These are phyloP conservation scores for Leccinum imitatum DNA, from an alignment of 768 basidiomycete genomes.

Conservation along the genomic window DNA sequence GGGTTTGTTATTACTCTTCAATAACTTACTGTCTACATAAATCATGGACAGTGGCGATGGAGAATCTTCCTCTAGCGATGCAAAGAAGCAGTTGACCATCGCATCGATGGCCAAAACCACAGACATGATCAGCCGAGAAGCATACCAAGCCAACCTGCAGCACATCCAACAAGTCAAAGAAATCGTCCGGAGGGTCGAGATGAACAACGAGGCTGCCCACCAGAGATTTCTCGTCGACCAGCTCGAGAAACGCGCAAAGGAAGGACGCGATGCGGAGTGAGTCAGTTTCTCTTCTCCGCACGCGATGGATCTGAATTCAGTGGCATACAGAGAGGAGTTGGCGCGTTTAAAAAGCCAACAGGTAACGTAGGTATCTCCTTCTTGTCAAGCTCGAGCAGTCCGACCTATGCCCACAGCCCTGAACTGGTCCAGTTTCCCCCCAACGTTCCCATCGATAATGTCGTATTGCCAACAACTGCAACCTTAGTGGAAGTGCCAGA, in stretches of 20 bases:
- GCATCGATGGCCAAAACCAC: conserved; percentile 26
- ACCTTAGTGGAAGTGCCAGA: conserved; percentile 36
- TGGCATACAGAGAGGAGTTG: conserved; percentile 23
- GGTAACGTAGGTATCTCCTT: conserved; percentile 13
- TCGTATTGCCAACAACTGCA: conserved; percentile 34
- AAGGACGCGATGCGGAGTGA: conserved; percentile 48
- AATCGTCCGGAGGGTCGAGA: conserved; percentile 29
- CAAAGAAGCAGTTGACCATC: conserved; percentile 13
- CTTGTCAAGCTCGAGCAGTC: neutral
- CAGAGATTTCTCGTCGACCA: conserved; percentile 35
- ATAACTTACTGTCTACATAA: neutral
- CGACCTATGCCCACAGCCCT: conserved; percentile 14
- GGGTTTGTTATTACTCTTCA: neutral
- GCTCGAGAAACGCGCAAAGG: conserved; percentile 36
- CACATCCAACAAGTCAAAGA: conserved; percentile 34
- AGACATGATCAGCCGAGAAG: conserved; percentile 19
- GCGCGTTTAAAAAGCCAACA: conserved; percentile 15
- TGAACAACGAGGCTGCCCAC: conserved; percentile 42
- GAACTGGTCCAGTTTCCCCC: conserved; percentile 16
- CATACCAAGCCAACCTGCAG: conserved; percentile 24
- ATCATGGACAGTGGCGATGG: conserved; percentile 19
- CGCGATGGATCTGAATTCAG: conserved; percentile 1
- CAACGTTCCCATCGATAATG: conserved; percentile 14
- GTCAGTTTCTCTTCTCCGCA: conserved; percentile 12
- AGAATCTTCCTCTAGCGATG: conserved; percentile 5